Conservation (phyloP, 2,329 filamentous ascomycete genomes). For the Fusarium sp. region DNA sequence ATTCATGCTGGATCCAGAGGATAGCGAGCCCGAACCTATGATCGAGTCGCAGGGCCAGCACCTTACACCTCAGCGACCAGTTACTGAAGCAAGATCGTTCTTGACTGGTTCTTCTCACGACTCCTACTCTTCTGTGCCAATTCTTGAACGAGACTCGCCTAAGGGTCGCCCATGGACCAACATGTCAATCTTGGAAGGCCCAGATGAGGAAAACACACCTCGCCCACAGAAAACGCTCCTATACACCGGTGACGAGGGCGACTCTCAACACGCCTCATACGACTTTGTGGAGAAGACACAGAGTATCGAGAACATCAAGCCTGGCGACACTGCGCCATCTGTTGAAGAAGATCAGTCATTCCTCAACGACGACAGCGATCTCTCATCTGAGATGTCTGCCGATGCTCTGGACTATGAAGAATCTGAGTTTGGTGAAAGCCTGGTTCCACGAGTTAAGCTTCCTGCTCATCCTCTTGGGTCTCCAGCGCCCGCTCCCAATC, state of each 20-base stretch:
- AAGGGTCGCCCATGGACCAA: slow-evolving; percentile 67
- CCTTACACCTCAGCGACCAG: slow-evolving; percentile 45
- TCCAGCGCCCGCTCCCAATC: slow-evolving; percentile 49
- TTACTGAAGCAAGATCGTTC: slow-evolving; percentile 60
- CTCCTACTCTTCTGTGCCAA: slow-evolving; percentile 81
- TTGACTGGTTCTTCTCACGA: slow-evolving; percentile 73
- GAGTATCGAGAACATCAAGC: slow-evolving; percentile 61
- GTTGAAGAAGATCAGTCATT: slow-evolving; percentile 58
- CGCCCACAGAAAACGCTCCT: slow-evolving; percentile 40
- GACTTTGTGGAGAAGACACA: slow-evolving; percentile 67
- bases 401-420: slow-evolving; percentile 62
- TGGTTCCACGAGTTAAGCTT: slow-evolving; percentile 42
- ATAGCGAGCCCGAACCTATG: slow-evolving; percentile 41
- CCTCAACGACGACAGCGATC: slow-evolving; percentile 66
- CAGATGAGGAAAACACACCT: slow-evolving; percentile 55
- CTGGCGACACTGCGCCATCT: slow-evolving; percentile 51
- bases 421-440: slow-evolving; percentile 47
- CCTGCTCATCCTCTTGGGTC: slow-evolving; percentile 54
- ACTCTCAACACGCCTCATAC: slow-evolving; percentile 60
- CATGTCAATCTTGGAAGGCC: slow-evolving; percentile 65
- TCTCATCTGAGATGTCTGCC: slow-evolving; percentile 72
- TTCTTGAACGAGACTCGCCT: slow-evolving; percentile 76
- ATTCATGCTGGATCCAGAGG: slow-evolving; percentile 46
- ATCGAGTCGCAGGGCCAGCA: slow-evolving; percentile 30
- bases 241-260: slow-evolving; percentile 35